A percentile compares a stretch with the other conserved stretches of the same genome.
These are phyloP conservation scores for Penicillium verhagenii DNA, from an alignment of 495 filamentous ascomycete species.

Conservation along the genomic window DNA sequence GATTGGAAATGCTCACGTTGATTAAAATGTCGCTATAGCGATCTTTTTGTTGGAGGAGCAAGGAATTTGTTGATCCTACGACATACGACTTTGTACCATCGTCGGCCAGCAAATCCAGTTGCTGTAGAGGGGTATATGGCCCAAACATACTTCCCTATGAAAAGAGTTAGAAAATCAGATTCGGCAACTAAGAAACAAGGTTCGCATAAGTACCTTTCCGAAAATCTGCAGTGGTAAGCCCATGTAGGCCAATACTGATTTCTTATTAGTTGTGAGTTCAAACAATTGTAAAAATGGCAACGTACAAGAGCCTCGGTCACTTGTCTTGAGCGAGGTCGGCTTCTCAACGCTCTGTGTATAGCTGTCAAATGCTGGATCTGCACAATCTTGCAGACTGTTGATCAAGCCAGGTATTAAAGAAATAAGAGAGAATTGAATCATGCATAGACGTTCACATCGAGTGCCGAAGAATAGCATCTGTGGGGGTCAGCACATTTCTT, in stretches of 20 bases:
- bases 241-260: constrained; percentile 81
- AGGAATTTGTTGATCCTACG: constrained; percentile 93
- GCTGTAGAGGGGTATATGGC: constrained; percentile 94
- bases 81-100: constrained; percentile 95
- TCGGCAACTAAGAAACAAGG: neutral
- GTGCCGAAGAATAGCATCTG: constrained; percentile 99
- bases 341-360: constrained; percentile 73
- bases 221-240: constrained; percentile 93
- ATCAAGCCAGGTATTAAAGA: constrained; percentile 91
- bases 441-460: constrained; percentile 89
- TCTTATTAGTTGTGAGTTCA: constrained; percentile 26
- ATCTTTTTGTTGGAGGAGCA: constrained; percentile 90
- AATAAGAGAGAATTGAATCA: constrained; percentile 96
- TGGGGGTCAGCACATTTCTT: constrained; percentile 5
- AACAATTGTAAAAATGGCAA: neutral
- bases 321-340: constrained; percentile 86
- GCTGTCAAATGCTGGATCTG: constrained; percentile 82
- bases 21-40: constrained; percentile 97
- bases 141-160: constrained; percentile 86
- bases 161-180: constrained; percentile 21
- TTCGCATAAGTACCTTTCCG: constrained; percentile 65
- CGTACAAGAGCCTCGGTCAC: constrained; percentile 79
- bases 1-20: constrained; percentile 54
- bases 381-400: constrained; percentile 81
- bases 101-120: constrained; percentile 91